Conservation (phyloP, 2,329 filamentous ascomycete genomes). For the Fusarium metavorans region DNA sequence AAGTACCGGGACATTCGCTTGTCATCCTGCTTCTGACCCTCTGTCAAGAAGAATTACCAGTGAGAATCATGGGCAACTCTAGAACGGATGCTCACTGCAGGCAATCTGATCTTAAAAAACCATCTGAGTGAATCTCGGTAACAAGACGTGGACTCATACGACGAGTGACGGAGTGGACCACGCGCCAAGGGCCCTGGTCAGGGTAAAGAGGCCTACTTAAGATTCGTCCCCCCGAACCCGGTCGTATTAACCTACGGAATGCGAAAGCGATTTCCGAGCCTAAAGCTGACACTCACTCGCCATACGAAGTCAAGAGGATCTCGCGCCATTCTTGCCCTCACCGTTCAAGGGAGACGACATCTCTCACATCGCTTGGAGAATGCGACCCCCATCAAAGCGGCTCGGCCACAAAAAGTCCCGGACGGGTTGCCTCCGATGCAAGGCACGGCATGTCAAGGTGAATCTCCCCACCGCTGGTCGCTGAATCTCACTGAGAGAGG, state of each 20-base stretch:
- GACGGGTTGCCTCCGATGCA: constrained; percentile 30
- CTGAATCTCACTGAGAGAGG: not conserved
- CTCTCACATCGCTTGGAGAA: not conserved
- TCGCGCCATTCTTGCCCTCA: not conserved
- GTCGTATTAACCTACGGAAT: constrained; percentile 5
- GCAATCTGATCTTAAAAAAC: not conserved
- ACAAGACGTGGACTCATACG: not conserved
- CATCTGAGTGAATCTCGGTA: not conserved
- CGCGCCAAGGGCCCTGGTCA: not conserved
- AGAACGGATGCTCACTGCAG: not conserved
- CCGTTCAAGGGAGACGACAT: not conserved
- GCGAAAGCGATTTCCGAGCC: constrained; percentile 18
- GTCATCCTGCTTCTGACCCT: not conserved
- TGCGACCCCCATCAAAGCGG: constrained; percentile 7
- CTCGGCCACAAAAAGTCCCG: constrained; percentile 31
- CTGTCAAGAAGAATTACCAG: not conserved
- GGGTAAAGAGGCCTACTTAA: not conserved
- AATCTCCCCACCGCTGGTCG: not conserved
- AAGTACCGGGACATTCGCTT: not conserved
- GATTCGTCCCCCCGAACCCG: constrained; percentile 1
- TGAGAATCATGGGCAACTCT: not conserved
- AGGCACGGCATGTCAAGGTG: constrained; percentile 33
- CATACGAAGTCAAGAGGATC: not conserved
- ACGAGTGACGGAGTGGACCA: not conserved
- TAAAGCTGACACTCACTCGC: not conserved